Evolutionary conservation across 2,329 filamentous ascomycete genomes (phyloP), one percentile per base, ranked within the genome.

Genomic region (Cytospora chrysosperma): DNA sequence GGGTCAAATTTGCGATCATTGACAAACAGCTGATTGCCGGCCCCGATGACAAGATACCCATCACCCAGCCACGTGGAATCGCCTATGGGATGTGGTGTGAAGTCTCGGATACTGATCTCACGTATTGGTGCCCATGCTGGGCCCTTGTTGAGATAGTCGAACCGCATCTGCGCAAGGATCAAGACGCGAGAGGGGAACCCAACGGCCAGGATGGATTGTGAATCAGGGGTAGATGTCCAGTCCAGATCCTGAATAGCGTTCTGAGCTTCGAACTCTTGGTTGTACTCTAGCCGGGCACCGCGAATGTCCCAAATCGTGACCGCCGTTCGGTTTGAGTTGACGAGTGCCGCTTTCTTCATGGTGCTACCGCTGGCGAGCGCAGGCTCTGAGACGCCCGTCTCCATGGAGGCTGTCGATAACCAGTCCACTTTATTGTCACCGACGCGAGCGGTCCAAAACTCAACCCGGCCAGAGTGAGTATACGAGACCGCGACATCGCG

Each of bases 231-330:
- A 3, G 91, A 94, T 0, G 93, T 94, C 94, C 94, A 97, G 74
- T 97, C 93, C 15, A 97, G 84, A 74, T 97, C 93, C 67, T 89
- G 87, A 49, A 97, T 92, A 7, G 83, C 84, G 69, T 95, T 90
- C 65, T 89, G 84, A 15, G 83, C 82, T 67, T 89, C 84, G 67
- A 93, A 95, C 32, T 86, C 83, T 70, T 94, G 86, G 66, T 91
- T 85, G 71, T 91, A 93, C 74, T 97, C 93, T 7, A 97, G 82
- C 67, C 92, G 88, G 2, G 88, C 88, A 61, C 89, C 91, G 67
- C 89, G 86, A 13, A 92, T 90, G 71, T 97, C 93, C 94, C 93
- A 97, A 56, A 97, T 96, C 0, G 91, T 96, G 56, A 97, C 78
- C 49, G 88, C 86, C 0, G 89, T 92, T 67, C 88, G 86, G 17